Evolutionary conservation across 2,329 filamentous ascomycete genomes (phyloP), one percentile per base, ranked within the genome.

Genomic region (Pezicula rhizophila): DNA sequence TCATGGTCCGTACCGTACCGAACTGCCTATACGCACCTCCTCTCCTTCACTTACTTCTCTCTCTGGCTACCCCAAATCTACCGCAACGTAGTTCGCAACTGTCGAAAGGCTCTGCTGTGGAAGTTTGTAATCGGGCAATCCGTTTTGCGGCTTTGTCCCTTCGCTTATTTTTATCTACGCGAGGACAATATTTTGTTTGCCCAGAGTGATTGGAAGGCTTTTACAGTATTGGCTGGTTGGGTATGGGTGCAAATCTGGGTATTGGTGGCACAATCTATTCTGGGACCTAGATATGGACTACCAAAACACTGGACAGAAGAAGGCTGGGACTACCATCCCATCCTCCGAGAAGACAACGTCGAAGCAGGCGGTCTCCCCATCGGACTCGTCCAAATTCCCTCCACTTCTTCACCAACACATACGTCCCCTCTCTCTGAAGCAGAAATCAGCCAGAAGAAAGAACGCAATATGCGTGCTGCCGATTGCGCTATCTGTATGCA

Each of bases 401-500:
- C 42, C 1, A 56, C 61, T 7, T 57, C 62, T 8, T 55, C 49
- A 1, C 35, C 58, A 3, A 49, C 52, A 17, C 46, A 59, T 42
- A 37, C 46, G 8, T 25, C 20, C 12, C 18, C 18, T 11, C 28
- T 31, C 28, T 31, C 28, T 2, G 28, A 31, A 31, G 28, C 28
- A 12, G 28, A 31, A 11, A 12, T 31, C 68, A 71, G 52, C 66
- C 71, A 47, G 51, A 76, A 72, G 57, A 71, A 72, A 44, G 77
- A 76, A 51, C 76, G 48, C 4, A 50, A 54, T 4, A 49, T 58
- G 7, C 53, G 77, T 41, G 80, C 66, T 1, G 93, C 95, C 52
- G 91, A 97, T 70, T 99, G 93, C 67, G 89, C 91, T 15, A 96
- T 99, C 57, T 99, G 93, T 66, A 87, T 92, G 69, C 90, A 96